Evolutionary conservation across 129 eudicot genomes (phyloP).

Genomic region (Chrysanthemum seticuspe): DNA sequence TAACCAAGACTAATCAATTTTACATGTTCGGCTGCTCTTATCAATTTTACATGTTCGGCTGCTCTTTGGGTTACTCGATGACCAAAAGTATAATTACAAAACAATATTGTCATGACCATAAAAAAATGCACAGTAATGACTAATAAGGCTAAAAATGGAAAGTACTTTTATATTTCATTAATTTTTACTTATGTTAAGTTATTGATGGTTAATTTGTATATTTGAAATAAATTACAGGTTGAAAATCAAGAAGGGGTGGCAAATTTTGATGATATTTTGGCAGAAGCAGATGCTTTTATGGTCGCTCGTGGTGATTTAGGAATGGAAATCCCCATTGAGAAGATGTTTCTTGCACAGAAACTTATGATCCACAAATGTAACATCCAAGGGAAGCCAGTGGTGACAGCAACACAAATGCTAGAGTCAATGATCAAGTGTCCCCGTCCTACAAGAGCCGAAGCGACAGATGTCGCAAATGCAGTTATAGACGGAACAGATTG

Average conservation of each 20-base stretch:
- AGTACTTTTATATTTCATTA: too few species aligned
- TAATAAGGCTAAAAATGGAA: too few species aligned
- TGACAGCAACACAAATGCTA: neutral
- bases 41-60: too few species aligned
- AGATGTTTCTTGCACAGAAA: neutral
- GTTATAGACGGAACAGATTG: neutral
- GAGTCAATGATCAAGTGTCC: constrained; percentile 2
- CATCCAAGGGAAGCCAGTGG: neutral
- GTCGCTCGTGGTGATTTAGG: constrained; percentile 5
- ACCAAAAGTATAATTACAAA: too few species aligned
- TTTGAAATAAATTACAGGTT: neutral
- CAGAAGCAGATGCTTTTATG: neutral
- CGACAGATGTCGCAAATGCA: neutral
- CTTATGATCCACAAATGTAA: neutral
- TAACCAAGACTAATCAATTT: too few species aligned
- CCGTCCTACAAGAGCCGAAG: neutral
- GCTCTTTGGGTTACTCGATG: too few species aligned
- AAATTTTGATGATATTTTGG: neutral
- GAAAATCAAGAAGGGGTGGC: constrained; percentile 1
- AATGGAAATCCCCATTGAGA: constrained; percentile 2
- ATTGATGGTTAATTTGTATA: too few species aligned
- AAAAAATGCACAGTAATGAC: too few species aligned
- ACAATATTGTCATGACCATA: too few species aligned
- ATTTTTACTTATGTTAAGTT: too few species aligned
- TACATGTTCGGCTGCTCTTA: too few species aligned